Base-by-base conservation (phyloP, 179 eudicot species). In the Beta macrorhiza region DNA sequence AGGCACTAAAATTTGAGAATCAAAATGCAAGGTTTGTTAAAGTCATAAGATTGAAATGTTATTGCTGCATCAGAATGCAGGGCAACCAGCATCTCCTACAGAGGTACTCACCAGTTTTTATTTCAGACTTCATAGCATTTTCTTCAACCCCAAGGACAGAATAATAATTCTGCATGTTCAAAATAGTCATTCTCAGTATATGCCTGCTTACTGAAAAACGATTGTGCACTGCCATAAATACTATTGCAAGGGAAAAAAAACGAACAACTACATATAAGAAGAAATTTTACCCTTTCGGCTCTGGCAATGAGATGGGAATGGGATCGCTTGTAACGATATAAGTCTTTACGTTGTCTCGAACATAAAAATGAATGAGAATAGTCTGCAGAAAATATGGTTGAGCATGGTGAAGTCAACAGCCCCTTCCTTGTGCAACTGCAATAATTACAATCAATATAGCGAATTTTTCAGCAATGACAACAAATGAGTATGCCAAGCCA, bases 101-200 rank as follows among this genome's bases (percentile, higher is more conserved):
- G 51, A 77, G 79, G 51, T 78, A 89, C 90, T 85, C 59, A 94
- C 98, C 95, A 70, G 84, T 92, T 85, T 94, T 94, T 32, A 94
- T 94, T 29, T 94, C 98, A 61, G 98, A 81, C 84, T 94, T 92
- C 87, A 82, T 87, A 59, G 98, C 87, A 90, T 83, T 84, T 86
- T 89, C 90, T 67, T 91, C 83, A 59, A 94, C 94, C 49, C 94
- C 95, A 64, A 94, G 98, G 77, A 91, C 90, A 78, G 93, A 82
- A 88, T 94, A 94, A 78, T 74, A 94, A 80, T 90, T 90, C 98
- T 94, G 98, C 77, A 82, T 2, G 44, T 70, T 73, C 72, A 83
- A 63, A 68, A 55, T 22, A 59, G 75, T 51, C 57, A 29, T 63
- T 44, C 37, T 74, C 76, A 75, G 70, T 22, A 62, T 44, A 45